phyloP scores from a whole-genome alignment of 257 asterid species.

The Solanum medicagineum region DNA sequence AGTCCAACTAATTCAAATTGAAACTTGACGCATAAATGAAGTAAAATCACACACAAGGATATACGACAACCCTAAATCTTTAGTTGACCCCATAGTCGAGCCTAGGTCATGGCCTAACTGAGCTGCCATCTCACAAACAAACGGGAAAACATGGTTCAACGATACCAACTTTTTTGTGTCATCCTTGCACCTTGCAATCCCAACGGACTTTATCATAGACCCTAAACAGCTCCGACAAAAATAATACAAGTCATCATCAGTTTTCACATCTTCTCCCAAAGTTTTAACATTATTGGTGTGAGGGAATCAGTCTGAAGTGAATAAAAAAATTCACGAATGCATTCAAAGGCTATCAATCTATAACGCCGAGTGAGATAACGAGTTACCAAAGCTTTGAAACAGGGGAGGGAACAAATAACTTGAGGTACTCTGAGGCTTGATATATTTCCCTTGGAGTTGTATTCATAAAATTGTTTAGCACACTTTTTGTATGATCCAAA shows the following conservation, averaged over 20 bases:
- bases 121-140: no score
- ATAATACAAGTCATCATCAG: constrained; percentile 12
- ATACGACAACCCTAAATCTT: no score
- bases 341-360: constrained; percentile 28
- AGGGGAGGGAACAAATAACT: background rate
- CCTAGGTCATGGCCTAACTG: no score
- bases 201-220: constrained; percentile 9
- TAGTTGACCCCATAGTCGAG: no score
- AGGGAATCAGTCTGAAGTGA: constrained; percentile 16
- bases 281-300: constrained; percentile 21
- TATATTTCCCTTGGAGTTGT: background rate
- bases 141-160: no score
- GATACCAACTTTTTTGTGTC: constrained; percentile 1
- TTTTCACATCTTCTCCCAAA: constrained; percentile 24
- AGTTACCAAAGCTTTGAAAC: background rate
- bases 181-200: background rate
- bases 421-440: background rate
- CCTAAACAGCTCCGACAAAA: constrained; percentile 28
- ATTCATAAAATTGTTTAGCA: background rate
- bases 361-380: constrained; percentile 36
- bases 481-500: background rate
- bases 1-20: no score
- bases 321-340: constrained; percentile 35
- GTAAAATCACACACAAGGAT: no score
- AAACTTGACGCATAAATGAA: no score